Evolutionary conservation across 108 stramenopile species (phyloP).

Genomic region (Fragilariopsis cylindrus): DNA sequence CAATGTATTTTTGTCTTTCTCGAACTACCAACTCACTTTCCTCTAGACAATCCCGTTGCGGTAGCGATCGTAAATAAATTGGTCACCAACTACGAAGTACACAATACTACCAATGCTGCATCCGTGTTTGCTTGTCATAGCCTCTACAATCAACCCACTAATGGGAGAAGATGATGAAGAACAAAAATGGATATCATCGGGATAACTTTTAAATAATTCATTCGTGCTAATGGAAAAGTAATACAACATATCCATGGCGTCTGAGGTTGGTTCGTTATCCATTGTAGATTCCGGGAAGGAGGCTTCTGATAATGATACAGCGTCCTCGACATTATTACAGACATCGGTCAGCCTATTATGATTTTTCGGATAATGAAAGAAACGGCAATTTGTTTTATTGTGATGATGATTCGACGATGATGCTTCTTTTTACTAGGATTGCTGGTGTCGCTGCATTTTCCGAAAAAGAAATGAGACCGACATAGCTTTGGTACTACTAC

Average conservation of each 20-base stretch:
- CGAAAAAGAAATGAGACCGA: slow-evolving; percentile 23
- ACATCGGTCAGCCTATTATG: slow-evolving; percentile 14
- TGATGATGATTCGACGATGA: background rate
- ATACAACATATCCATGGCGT: slow-evolving; percentile 48
- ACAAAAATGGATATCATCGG: slow-evolving; percentile 4
- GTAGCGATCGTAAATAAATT: slow-evolving; percentile 56
- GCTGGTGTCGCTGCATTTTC: slow-evolving; percentile 12
- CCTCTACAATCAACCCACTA: slow-evolving; percentile 20
- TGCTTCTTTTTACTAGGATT: slow-evolving; percentile 2
- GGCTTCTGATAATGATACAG: slow-evolving; percentile 1
- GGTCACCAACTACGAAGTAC: slow-evolving; percentile 38
- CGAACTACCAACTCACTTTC: slow-evolving; percentile 20
- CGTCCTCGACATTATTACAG: background rate
- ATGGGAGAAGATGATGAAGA: background rate
- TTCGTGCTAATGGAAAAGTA: slow-evolving; percentile 16
- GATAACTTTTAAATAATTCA: background rate
- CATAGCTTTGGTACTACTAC: slow-evolving; percentile 13
- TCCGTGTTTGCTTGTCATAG: slow-evolving; percentile 15
- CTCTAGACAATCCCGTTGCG: slow-evolving; percentile 39
- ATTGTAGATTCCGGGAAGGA: slow-evolving; percentile 2
- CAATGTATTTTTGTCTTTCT: slow-evolving; percentile 11
- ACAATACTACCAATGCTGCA: slow-evolving; percentile 42
- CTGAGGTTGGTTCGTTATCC: background rate
- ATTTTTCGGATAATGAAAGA: slow-evolving; percentile 10
- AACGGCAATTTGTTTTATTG: background rate